These are phyloP conservation scores for Xylariaceae sp. DNA, from an alignment of 2,329 filamentous ascomycete species.

Conservation along the genomic window DNA sequence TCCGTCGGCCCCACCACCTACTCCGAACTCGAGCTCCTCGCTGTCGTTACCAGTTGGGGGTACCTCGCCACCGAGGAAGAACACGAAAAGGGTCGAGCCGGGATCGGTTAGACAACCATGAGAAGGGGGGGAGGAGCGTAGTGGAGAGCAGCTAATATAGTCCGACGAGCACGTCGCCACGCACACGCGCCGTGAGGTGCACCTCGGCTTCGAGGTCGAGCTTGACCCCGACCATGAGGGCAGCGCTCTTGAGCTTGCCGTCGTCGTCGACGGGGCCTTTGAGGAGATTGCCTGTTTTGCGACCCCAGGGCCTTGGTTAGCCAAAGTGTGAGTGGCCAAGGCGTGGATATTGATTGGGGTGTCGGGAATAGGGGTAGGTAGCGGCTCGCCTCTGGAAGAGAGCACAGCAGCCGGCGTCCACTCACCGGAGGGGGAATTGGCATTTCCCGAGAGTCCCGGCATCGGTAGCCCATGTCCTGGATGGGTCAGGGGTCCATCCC, in stretches of 20 bases:
- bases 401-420: background rate
- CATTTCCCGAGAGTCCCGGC: conserved; percentile 26
- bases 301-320: conserved; percentile 12
- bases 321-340: background rate
- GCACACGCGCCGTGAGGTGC: conserved; percentile 54
- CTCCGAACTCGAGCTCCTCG: background rate
- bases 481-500: conserved; percentile 5
- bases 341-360: background rate
- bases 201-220: conserved; percentile 59
- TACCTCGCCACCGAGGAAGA: conserved; percentile 17
- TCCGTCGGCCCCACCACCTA: background rate
- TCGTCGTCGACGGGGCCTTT: conserved; percentile 53
- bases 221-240: conserved; percentile 57
- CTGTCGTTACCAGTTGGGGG: conserved; percentile 1
- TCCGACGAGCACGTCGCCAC: conserved; percentile 56
- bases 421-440: conserved; percentile 27
- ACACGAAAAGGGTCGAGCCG: background rate
- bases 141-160: conserved; percentile 41
- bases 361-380: too few relatives aligned
- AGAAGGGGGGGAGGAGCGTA: conserved; percentile 6
- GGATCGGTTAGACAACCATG: too few relatives aligned
- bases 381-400: background rate
- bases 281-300: conserved; percentile 44
- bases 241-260: conserved; percentile 53
- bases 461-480: conserved; percentile 22